A percentile compares a stretch with the other conserved stretches of the same genome.
These are phyloP conservation scores for Termitomyces sp. DNA, from an alignment of 768 basidiomycete species.

Conservation along the genomic window DNA sequence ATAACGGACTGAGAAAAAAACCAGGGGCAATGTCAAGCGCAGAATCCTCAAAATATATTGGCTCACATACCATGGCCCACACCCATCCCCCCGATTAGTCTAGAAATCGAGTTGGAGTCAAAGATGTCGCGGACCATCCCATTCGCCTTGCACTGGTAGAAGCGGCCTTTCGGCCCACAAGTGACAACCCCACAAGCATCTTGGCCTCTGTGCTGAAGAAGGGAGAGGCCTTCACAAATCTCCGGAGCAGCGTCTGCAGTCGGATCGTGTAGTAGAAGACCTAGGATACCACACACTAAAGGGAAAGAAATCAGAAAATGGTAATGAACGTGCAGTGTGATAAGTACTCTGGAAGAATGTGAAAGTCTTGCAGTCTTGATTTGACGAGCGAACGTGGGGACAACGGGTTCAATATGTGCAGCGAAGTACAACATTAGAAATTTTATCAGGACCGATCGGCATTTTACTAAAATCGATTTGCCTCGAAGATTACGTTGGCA, in stretches of 20 bases:
- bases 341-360: slow-evolving; percentile 6
- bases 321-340: neutral
- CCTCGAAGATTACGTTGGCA: slow-evolving; percentile 5
- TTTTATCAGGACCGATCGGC: slow-evolving; percentile 22
- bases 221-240: slow-evolving; percentile 91
- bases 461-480: slow-evolving; percentile 8
- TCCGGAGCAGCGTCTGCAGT: slow-evolving; percentile 72
- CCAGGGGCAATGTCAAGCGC: neutral
- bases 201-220: slow-evolving; percentile 95
- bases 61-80: slow-evolving; percentile 81
- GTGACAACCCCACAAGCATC: slow-evolving; percentile 98
- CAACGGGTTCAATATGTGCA: slow-evolving; percentile 4
- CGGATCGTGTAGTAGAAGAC: slow-evolving; percentile 78
- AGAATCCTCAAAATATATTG: slow-evolving; percentile 12
- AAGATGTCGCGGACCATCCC: slow-evolving; percentile 99
- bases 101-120: slow-evolving; percentile 69
- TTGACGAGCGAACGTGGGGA: slow-evolving; percentile 10
- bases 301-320: slow-evolving; percentile 7
- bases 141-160: slow-evolving; percentile 98
- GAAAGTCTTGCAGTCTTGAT: neutral
- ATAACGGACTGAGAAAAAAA: slow-evolving; percentile 68
- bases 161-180: slow-evolving; percentile 89
- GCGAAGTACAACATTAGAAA: slow-evolving; percentile 15
- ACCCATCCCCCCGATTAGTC: slow-evolving; percentile 91
- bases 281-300: slow-evolving; percentile 88